Base-by-base conservation (phyloP, 345 rosid species). In the Salix purpurea region DNA sequence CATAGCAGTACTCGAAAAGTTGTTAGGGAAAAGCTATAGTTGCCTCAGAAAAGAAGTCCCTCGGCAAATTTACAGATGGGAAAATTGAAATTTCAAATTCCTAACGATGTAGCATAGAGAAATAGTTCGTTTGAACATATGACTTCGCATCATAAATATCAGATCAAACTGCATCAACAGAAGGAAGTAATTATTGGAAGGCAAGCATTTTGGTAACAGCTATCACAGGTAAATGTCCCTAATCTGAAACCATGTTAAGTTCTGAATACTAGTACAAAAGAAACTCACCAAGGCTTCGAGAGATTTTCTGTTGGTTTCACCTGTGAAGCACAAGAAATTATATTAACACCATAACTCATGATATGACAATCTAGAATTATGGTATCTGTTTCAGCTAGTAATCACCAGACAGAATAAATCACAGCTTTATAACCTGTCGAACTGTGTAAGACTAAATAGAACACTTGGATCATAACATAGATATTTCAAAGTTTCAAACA, bases 241-340 rank as follows among this genome's bases (percentile, higher is more conserved):
- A 61, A 13, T 37, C 30, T 12, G 34, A 65, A 28, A 15, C 39
- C 69, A 30, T 34, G 36, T 32, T 15, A 4, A 11, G 46, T 30
- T 28, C 16, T 44, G 26, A 44, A 48, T 28, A 58, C 30, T 36
- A 56, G 23, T 3, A 18, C 65, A 7, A 3, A 65, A 12, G 0
- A 65, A 39, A 87, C 89, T 88, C 76, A 93, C 97, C 95, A 94
- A 30, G 48, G 94, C 98, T 72, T 96, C 97, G 26, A 96, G 87
- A 60, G 97, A 92, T 65, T 88, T 91, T 68, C 82, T 65, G 84
- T 79, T 92, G 71, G 87, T 93, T 83, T 86, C 97, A 44, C 97
- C 99, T 94, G 89, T 78, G 79, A 83, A 52, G 6, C 13, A 50
- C n/a, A 37, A 23, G 69, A 16, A 44, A 71, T 23, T 58, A n/a